Base-by-base conservation (phyloP, 441 rosid genomes). In the Theobroma grandiflorum region DNA sequence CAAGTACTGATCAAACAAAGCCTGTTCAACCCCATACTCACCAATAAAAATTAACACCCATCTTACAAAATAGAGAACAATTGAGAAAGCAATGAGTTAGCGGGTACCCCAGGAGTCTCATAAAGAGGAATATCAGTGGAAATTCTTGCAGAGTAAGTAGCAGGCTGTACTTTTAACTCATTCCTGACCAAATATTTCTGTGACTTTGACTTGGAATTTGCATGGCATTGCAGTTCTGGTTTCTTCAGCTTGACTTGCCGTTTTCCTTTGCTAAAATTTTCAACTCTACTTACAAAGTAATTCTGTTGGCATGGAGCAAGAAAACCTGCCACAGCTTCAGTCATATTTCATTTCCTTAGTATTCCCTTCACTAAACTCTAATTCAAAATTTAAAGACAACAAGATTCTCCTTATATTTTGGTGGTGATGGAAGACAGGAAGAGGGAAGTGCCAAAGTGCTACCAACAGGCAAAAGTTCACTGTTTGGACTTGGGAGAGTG, bases 1-100 rank as follows among this genome's bases (percentile, higher is more conserved):
- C 86, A 95, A 85, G 85, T 93, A 95, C 50, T 87, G 92, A 84
- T 96, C 98, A 80, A 96, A 96, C 62, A 90, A 85, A 38, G 96
- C 98, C 98, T 94, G 89, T 87, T 79, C 58, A 50, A 49, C 72
- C 35, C 53, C 57, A 10, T 10, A 18, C 5, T 15, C 67, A 63
- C n/a, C 65, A 69, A 70, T 69, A 20, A 18, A 8, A 72, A 57
- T 47, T 67, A 26, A 16, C 31, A 69, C 74, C 4, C 20, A 31
- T 22, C 20, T 18, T 4, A 69, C 37, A 65, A 74, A 74, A 65
- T 8, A 11, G 42, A 71, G 35, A 63, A 79, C 43, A 59, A 14
- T 75, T 5, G 78, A 31, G 49, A 65, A 58, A 14, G 63, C 49
- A 70, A 49, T 70, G 42, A 49, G 58, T 3, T 47, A 31, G 66